Percentiles rank a stretch among this genome's conserved stretches.
Conservation (phyloP, 768 basidiomycete species). For the Butyriboletus loyo region DNA sequence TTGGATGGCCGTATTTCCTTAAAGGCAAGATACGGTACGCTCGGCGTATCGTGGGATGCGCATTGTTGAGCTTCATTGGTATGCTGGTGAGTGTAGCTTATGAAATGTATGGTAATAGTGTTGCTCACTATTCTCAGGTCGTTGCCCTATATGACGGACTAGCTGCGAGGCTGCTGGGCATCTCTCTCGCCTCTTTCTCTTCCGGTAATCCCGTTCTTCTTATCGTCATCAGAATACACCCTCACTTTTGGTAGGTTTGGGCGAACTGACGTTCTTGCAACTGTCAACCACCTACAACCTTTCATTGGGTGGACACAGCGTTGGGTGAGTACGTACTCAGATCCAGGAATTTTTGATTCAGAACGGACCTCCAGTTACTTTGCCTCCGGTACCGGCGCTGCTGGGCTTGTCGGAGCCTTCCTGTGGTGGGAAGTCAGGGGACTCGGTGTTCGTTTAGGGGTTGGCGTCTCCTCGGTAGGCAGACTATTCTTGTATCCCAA, state of each 20-base stretch:
- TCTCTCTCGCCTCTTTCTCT: constrained; percentile 80
- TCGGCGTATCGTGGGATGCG: constrained; percentile 72
- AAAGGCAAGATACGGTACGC: constrained; percentile 84
- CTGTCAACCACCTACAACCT: constrained; percentile 81
- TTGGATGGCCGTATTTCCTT: constrained; percentile 89
- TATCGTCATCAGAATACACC: neutral
- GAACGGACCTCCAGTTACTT: constrained; percentile 61
- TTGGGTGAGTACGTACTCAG: constrained; percentile 54
- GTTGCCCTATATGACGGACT: constrained; percentile 72
- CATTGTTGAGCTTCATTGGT: constrained; percentile 68
- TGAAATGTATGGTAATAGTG: neutral
- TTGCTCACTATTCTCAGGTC: constrained; percentile 44
- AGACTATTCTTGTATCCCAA: neutral
- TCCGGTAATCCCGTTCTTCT: constrained; percentile 50
- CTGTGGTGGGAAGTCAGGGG: constrained; percentile 93
- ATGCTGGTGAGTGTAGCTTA: constrained; percentile 67
- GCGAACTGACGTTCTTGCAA: constrained; percentile 93
- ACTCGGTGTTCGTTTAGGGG: constrained; percentile 78
- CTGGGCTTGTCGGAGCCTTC: constrained; percentile 88
- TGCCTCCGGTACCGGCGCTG: constrained; percentile 91
- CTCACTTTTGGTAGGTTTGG: constrained; percentile 59
- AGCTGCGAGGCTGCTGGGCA: constrained; percentile 71
- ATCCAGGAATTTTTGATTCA: neutral
- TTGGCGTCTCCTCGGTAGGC: constrained; percentile 79
- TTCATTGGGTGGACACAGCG: constrained; percentile 69